phyloP scores from a whole-genome alignment of 176 grass and related monocot genomes.

The Alopecurus myosuroides region DNA sequence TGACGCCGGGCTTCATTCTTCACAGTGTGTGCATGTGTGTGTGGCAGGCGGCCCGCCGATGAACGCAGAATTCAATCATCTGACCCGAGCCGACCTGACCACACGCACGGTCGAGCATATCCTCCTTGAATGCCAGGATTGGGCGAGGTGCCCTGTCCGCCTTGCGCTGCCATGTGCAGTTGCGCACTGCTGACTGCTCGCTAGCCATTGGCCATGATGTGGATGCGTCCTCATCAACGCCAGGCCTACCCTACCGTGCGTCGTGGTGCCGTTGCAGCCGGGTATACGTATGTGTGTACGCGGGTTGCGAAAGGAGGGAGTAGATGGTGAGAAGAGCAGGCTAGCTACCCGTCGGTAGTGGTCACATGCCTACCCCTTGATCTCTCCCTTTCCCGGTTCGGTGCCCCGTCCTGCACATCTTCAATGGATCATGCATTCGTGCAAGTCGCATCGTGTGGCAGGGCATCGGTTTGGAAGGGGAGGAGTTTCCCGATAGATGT shows the following conservation, averaged over 20 bases:
- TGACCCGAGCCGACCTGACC: background rate
- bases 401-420: background rate
- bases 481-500: background rate
- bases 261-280: background rate
- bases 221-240: conserved; percentile 3
- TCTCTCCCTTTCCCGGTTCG: background rate
- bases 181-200: conserved; percentile 8
- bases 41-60: background rate
- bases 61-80: background rate
- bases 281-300: background rate
- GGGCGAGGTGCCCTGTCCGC: conserved; percentile 13
- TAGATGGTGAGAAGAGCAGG: background rate
- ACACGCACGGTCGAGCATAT: background rate
- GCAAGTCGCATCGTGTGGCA: background rate
- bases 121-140: conserved; percentile 6
- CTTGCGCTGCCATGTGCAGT: conserved; percentile 30
- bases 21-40: background rate
- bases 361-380: background rate
- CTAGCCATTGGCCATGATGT: background rate
- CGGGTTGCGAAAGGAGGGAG: background rate
- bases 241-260: conserved; percentile 14
- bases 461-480: background rate
- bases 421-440: background rate
- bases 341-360: background rate
- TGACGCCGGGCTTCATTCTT: background rate